Evolutionary conservation across 257 asterid genomes (phyloP), one percentile per base, ranked within the genome.

Genomic region (Craterostigma plantagineum): DNA sequence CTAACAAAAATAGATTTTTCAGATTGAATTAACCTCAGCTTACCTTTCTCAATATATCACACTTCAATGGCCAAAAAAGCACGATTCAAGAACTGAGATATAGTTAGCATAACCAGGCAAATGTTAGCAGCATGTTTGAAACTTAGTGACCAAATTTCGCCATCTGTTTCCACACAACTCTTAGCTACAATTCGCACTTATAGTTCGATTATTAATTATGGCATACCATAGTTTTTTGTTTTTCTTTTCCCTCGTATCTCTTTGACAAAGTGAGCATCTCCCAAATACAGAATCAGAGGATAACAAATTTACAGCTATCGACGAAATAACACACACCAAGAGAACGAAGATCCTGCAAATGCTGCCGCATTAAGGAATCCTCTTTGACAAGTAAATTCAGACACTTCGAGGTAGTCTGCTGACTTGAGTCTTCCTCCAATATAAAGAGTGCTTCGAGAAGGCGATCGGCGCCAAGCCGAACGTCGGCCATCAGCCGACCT

Each of bases 381-480:
- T 87, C 90, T 47, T 77, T 72, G 62, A 62, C 48, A 52, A 87
- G 61, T 45, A 72, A 61, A 59, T 71, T 75, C 64, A 68, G 52
- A 18, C 80, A 79, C 62, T 76, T 82, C 10, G 79, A 35, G n/a
- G 86, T 65, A 30, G 63, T 68, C 49, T 73, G 92, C 55, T 59
- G 71, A 35, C 73, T 79, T 12, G 91, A 81, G 61, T 73, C 68
- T 23, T 69, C 65, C 40, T 77, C 93, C 23, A 78, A 66, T 34
- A 70, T 48, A 36, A 71, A 76, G 37, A 87, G 69, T 50, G 90
- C 76, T 56, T 79, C 95, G 30, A 86, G 79, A 43, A 86, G 72
- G 48, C 97, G 81, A 53, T 86, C 95, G 12, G 95, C 91, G 16
- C 95, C 93, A 38, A 86, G 68, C 59, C 97, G 71, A 38, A 86